A percentile compares a stretch with the other conserved stretches of the same genome.
phyloP scores from a whole-genome alignment of 179 eudicot species.

The Kewa caespitosa region DNA sequence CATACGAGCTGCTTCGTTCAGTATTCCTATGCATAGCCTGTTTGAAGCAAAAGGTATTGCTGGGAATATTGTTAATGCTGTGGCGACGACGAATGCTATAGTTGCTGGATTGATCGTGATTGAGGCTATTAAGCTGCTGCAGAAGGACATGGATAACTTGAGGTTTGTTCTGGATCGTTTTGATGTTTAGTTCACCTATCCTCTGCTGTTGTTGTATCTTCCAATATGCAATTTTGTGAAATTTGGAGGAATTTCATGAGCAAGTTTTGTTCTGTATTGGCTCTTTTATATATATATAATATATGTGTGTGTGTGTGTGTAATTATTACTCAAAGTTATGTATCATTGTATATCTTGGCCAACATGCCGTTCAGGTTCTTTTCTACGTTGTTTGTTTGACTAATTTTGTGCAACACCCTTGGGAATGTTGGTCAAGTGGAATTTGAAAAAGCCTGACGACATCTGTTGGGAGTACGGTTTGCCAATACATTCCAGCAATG shows the following conservation, averaged over 20 bases:
- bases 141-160: slow-evolving; percentile 51
- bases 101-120: slow-evolving; percentile 92
- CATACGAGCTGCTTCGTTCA: slow-evolving; percentile 88
- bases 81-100: slow-evolving; percentile 94
- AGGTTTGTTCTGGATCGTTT: slow-evolving; percentile 18
- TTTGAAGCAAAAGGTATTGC: slow-evolving; percentile 99
- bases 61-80: slow-evolving; percentile 97
- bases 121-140: slow-evolving; percentile 91
- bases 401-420: too few relatives aligned
- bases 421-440: too few relatives aligned
- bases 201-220: not conserved
- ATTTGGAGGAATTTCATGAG: not conserved
- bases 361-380: too few relatives aligned
- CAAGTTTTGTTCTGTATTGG: not conserved
- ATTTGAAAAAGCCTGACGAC: too few relatives aligned
- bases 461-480: too few relatives aligned
- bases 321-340: too few relatives aligned
- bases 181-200: not conserved
- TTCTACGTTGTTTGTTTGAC: too few relatives aligned
- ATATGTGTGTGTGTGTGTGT: too few relatives aligned
- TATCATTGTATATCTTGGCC: too few relatives aligned
- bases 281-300: not conserved
- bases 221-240: not conserved
- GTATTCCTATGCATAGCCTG: slow-evolving; percentile 89
- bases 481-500: too few relatives aligned